Evolutionary conservation across 2,329 filamentous ascomycete species (phyloP), one percentile per base, ranked within the genome.

Genomic region (Hypoxylon sp.): DNA sequence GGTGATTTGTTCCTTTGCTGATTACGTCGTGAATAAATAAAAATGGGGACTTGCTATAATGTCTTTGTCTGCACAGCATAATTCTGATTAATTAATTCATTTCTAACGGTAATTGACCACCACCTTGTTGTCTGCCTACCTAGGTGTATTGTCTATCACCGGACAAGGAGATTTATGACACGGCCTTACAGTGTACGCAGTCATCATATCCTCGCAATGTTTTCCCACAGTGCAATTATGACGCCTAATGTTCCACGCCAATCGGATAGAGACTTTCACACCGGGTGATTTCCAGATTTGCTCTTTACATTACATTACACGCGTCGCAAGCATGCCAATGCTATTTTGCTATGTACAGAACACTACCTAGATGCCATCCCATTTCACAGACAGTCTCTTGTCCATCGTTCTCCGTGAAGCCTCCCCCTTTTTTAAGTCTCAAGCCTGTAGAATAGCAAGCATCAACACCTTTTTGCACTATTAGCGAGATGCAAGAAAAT

Each of bases 291-390:
- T 50, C 61, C 59, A 50, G 59, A 50, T 39, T 53, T 61, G 46
- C 57, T 61, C 35, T 59, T 59, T 57, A 52, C 35, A 47, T 50
- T 59, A 52, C 57, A 57, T 51, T 57, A 19, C 52, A 55, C 46
- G 59, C 63, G 39, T 47, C 44, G 39, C 53, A 39, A 59, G 52
- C 51, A 63, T 53, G 61, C 44, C 46, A 60, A 63, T 67, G 61
- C 55, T 54, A 59, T 65, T 66, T 65, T 66, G 60, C 37, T 71
- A 69, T 70, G 61, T 70, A 69, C 69, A 69, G 52, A 60, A 63
- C 42, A 31, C 29, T 31, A 31, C 29, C 54, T 54, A 55, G 39
- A 63, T 64, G 62, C 63, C 46, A 62, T 44, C 63, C 65, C 53
- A 13, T 69, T 57, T 52, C 67, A 67, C 63, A 70, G 61, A 67